A percentile compares a stretch with the other conserved stretches of the same genome.
These are phyloP conservation scores for Termitomyces sp. DNA, from an alignment of 768 basidiomycete species.

Conservation along the genomic window DNA sequence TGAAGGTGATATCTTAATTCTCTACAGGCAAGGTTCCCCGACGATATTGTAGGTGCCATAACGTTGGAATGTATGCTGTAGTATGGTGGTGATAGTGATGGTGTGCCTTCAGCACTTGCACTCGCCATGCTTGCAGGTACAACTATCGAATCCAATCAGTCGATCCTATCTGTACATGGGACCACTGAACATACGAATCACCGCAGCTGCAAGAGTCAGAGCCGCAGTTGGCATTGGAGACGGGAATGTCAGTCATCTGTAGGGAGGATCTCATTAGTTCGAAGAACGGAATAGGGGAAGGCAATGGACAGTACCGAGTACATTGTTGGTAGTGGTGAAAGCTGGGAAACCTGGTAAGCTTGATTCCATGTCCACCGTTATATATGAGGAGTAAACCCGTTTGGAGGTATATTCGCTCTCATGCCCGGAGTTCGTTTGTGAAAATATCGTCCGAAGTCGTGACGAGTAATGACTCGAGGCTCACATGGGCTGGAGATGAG, in stretches of 20 bases:
- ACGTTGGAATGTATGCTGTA: not conserved
- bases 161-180: not conserved
- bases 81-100: not conserved
- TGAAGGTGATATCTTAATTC: too few species aligned
- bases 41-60: not conserved
- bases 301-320: constrained; percentile 7
- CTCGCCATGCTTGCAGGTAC: constrained; percentile 15
- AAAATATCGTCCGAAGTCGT: too few species aligned
- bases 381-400: constrained; percentile 1
- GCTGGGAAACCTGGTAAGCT: not conserved
- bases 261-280: not conserved
- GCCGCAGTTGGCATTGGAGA: constrained; percentile 12
- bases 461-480: too few species aligned
- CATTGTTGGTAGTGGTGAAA: constrained; percentile 1
- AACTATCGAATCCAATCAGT: constrained; percentile 6
- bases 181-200: constrained; percentile 4
- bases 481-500: not conserved
- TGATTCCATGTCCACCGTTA: not conserved
- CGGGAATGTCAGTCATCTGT: constrained; percentile 10
- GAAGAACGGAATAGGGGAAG: not conserved
- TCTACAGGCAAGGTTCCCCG: not conserved
- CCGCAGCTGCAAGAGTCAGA: constrained; percentile 13
- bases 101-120: constrained; percentile 16
- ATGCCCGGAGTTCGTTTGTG: not conserved
- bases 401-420: constrained; percentile 1